A percentile compares a stretch with the other conserved stretches of the same genome.
Evolutionary conservation across 1,284 basidiomycete genomes (phyloP).

Genomic region (Ceratorhiza oryzae-sativae): DNA sequence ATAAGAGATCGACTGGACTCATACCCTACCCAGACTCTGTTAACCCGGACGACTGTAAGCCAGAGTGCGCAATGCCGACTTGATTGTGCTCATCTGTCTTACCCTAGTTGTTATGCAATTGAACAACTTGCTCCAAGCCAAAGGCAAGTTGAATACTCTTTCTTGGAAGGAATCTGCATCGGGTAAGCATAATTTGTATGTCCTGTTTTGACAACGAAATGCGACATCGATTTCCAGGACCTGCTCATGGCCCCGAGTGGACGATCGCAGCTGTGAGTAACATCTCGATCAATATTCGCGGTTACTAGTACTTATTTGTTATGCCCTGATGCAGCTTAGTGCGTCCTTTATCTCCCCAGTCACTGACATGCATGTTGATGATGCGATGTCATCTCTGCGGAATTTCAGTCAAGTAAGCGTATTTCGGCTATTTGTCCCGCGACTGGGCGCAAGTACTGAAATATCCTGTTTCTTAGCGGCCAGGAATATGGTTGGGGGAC

Average conservation of each 20-base stretch:
- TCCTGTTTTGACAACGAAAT: background rate
- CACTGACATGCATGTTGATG: conserved; percentile 1
- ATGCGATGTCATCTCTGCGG: background rate
- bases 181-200: background rate
- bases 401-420: conserved; percentile 33
- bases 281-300: background rate
- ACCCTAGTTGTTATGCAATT: conserved; percentile 26
- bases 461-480: background rate
- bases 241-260: conserved; percentile 37
- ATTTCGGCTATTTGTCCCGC: background rate
- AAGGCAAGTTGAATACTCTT: conserved; percentile 18
- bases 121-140: conserved; percentile 35
- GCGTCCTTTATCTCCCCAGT: background rate
- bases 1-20: background rate
- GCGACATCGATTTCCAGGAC: conserved; percentile 20
- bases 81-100: background rate
- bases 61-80: background rate
- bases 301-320: conserved; percentile 1
- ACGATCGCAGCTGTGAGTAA: conserved; percentile 33
- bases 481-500: conserved; percentile 37
- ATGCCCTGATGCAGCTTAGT: conserved; percentile 10
- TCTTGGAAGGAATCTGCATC: conserved; percentile 30
- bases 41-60: conserved; percentile 29
- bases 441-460: background rate
- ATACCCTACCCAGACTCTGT: background rate